Base-by-base conservation (phyloP, 2,329 filamentous ascomycete species). In the Elsinoe ampelina region DNA sequence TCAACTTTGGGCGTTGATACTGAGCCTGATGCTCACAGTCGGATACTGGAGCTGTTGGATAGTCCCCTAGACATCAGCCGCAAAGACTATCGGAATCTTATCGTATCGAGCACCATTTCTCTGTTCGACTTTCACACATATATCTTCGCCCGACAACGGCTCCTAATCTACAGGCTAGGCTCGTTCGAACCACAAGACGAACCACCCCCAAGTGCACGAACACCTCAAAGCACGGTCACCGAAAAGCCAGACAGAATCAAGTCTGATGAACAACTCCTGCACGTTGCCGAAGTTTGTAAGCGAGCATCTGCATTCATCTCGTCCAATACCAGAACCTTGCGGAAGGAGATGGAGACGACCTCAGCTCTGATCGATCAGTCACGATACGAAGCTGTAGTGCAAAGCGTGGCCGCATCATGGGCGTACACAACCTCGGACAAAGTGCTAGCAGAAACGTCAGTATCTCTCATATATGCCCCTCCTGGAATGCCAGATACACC, bases 111-210 rank as follows among this genome's bases (percentile, higher is more conserved):
- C 73, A 88, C 95, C 62, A 95, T 98, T 35, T 98, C 93, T 0
- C 78, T 95, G 2, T 96, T 97, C 67, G 93, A 98, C 70, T 97
- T 98, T 68, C 80, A 89, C 51, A 89, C 87, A 63, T 98, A 98
- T 68, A 84, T 98, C 11, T 98, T 97, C 69, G 84, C 89, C 2
- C 82, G 93, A 20, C 92, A 98, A 65, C 82, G 95, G 60, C 81
- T 86, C 2, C 73, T 98, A 0, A 77, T 97, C 1, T 77, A 95
- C 11, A 82, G 91, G 3, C 79, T 95, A 1, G 90, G 87, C n/a
- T 93, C 92, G 66, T 71, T 72, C 39, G 47, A n/a, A 26, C 54
- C 65, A 65, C 59, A 65, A n/a, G 48, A 52, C 19, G 48, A 32
- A 15, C 48, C 48, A 3, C 48, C 48, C 22, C 26, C 26, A 15